Percentiles rank a stretch among this genome's conserved stretches.
Conservation (phyloP, 169 alveolate genomes). For the Perkinsus olseni region DNA sequence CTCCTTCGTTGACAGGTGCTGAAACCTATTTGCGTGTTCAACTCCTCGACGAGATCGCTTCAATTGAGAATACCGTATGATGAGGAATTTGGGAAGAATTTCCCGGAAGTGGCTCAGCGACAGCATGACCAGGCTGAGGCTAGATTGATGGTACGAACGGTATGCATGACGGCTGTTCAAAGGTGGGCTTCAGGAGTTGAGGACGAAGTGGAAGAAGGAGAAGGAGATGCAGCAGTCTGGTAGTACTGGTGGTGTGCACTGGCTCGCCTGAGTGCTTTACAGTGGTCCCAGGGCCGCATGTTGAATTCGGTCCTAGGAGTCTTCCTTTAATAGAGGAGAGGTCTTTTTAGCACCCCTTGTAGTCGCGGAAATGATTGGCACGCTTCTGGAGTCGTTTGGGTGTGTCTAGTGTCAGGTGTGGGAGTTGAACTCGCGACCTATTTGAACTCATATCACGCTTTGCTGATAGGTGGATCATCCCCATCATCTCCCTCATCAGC, state of each 20-base stretch:
- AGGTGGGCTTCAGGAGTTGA: neutral
- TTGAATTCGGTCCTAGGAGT: no score
- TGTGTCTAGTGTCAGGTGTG: no score
- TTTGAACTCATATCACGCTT: neutral
- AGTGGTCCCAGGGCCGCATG: no score
- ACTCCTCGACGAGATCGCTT: neutral
- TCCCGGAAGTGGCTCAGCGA: neutral
- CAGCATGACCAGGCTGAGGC: neutral
- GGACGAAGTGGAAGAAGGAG: neutral
- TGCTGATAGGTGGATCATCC: neutral
- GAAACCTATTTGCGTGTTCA: neutral
- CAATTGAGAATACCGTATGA: neutral
- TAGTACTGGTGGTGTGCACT: neutral
- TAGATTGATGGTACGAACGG: neutral
- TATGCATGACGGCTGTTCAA: no score
- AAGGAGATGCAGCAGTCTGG: neutral
- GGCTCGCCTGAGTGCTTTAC: no score
- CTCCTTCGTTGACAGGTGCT: neutral
- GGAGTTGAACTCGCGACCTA: no score
- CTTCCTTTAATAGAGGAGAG: no score
- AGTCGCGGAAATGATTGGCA: no score
- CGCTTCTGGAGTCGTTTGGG: no score
- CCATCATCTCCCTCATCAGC: neutral
- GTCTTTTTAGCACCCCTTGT: no score
- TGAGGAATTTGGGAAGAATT: neutral